Evolutionary conservation across 805 yeast genomes (phyloP).

Genomic region (Zygoascus bituminiphila): DNA sequence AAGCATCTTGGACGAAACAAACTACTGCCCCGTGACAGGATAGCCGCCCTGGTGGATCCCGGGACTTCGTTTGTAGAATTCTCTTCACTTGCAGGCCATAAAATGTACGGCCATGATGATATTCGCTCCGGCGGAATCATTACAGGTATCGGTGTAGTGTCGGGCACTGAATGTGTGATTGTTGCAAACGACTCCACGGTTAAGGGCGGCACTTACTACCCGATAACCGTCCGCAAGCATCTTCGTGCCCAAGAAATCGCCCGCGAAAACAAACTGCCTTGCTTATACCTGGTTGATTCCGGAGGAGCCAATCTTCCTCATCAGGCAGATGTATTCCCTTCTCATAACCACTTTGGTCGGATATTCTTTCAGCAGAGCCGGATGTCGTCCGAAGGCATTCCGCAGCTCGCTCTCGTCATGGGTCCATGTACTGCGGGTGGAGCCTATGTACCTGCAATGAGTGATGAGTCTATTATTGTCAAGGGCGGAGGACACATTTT

Average conservation of each 20-base stretch:
- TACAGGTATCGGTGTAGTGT: constrained; percentile 27
- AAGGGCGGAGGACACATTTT: constrained; percentile 27
- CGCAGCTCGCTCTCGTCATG: constrained; percentile 26
- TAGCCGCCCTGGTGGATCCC: constrained; percentile 24
- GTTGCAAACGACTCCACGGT: constrained; percentile 29
- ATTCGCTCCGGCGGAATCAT: constrained; percentile 29
- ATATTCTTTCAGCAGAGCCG: constrained; percentile 28
- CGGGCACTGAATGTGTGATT: constrained; percentile 24
- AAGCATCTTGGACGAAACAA: constrained; percentile 25
- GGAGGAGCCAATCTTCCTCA: constrained; percentile 30
- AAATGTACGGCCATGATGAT: constrained; percentile 25
- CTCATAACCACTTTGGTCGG: constrained; percentile 29
- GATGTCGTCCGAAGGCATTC: constrained; percentile 25
- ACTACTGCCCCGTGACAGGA: constrained; percentile 26
- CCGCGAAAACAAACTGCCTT: constrained; percentile 25
- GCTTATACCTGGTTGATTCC: constrained; percentile 26
- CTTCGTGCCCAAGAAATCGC: constrained; percentile 29
- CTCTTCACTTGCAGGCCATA: constrained; percentile 26
- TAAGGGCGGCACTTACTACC: constrained; percentile 30
- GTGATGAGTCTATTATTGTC: constrained; percentile 28
- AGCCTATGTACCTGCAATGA: constrained; percentile 30
- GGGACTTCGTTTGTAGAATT: constrained; percentile 26
- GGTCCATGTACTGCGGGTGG: constrained; percentile 32
- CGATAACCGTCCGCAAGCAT: constrained; percentile 28
- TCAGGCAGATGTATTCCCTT: constrained; percentile 29